These are phyloP conservation scores for Amaranthus cruentus DNA, from an alignment of 148 eudicot species.

Conservation along the genomic window DNA sequence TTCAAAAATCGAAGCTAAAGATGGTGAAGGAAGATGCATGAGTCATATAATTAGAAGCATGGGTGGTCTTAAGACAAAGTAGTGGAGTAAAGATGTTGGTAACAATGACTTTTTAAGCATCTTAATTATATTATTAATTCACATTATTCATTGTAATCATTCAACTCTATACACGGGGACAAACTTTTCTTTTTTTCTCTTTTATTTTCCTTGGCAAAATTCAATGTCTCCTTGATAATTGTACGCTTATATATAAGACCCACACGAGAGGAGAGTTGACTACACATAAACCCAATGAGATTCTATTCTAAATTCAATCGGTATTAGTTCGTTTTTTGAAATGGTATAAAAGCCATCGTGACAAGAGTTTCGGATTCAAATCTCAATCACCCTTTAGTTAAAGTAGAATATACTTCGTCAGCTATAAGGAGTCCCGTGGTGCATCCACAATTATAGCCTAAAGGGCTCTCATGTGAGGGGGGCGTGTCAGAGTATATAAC, in stretches of 20 bases:
- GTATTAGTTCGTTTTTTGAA: too few relatives aligned
- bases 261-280: slow-evolving; percentile 1
- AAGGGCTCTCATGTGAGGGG: too few relatives aligned
- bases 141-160: slow-evolving; percentile 13
- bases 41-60: slow-evolving; percentile 22
- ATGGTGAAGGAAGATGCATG: slow-evolving; percentile 13
- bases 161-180: slow-evolving; percentile 8
- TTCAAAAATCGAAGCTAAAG: not conserved
- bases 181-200: not conserved
- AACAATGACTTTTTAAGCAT: slow-evolving; percentile 13
- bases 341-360: too few relatives aligned
- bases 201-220: not conserved
- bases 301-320: too few relatives aligned
- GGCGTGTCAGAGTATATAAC: too few relatives aligned
- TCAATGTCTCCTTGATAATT: too few relatives aligned
- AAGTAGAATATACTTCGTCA: too few relatives aligned
- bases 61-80: not conserved
- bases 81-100: slow-evolving; percentile 5
- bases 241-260: not conserved
- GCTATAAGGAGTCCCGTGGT: too few relatives aligned
- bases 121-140: not conserved
- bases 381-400: too few relatives aligned
- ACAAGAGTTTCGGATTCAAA: too few relatives aligned
- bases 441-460: too few relatives aligned
- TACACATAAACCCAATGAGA: not conserved